Percentiles rank a stretch among this genome's conserved stretches.
phyloP scores from a whole-genome alignment of 495 filamentous ascomycete genomes.

The Filosporella fistucella region DNA sequence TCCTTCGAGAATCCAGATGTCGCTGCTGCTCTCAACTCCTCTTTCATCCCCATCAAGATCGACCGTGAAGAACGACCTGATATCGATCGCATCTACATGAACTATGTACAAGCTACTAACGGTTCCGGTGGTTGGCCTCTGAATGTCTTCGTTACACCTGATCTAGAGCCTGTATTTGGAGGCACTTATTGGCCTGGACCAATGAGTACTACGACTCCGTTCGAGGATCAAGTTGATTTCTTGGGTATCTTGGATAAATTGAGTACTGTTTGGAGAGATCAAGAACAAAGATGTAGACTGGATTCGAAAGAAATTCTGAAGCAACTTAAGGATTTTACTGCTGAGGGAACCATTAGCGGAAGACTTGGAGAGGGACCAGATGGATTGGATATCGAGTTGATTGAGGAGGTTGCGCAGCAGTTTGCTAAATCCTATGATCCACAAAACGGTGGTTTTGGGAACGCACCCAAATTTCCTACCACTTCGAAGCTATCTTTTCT shows the following conservation, averaged over 20 bases:
- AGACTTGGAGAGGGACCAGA: slow-evolving; percentile 47
- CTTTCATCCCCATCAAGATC: slow-evolving; percentile 89
- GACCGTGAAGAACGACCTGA: slow-evolving; percentile 95
- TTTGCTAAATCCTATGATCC: slow-evolving; percentile 76
- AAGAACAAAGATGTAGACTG: slow-evolving; percentile 72
- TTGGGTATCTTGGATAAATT: slow-evolving; percentile 81
- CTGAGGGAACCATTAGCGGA: slow-evolving; percentile 70
- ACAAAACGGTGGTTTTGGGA: slow-evolving; percentile 73
- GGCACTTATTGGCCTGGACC: slow-evolving; percentile 95
- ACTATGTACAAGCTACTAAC: slow-evolving; percentile 92
- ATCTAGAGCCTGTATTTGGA: slow-evolving; percentile 90
- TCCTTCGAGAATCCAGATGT: slow-evolving; percentile 82
- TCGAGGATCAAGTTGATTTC: slow-evolving; percentile 62
- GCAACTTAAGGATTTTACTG: slow-evolving; percentile 79
- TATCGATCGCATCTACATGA: slow-evolving; percentile 96
- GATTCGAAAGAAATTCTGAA: slow-evolving; percentile 78
- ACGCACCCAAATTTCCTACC: slow-evolving; percentile 86
- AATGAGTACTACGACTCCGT: slow-evolving; percentile 41
- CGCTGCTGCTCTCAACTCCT: slow-evolving; percentile 75
- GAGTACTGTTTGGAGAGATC: slow-evolving; percentile 74
- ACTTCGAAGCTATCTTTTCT: slow-evolving; percentile 81
- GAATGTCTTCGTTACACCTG: slow-evolving; percentile 92
- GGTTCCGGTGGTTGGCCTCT: slow-evolving; percentile 94
- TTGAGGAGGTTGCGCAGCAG: slow-evolving; percentile 84
- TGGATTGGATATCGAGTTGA: slow-evolving; percentile 77